Conservation (phyloP, 2,329 filamentous ascomycete genomes). For the Sphaceloma murrayae region DNA sequence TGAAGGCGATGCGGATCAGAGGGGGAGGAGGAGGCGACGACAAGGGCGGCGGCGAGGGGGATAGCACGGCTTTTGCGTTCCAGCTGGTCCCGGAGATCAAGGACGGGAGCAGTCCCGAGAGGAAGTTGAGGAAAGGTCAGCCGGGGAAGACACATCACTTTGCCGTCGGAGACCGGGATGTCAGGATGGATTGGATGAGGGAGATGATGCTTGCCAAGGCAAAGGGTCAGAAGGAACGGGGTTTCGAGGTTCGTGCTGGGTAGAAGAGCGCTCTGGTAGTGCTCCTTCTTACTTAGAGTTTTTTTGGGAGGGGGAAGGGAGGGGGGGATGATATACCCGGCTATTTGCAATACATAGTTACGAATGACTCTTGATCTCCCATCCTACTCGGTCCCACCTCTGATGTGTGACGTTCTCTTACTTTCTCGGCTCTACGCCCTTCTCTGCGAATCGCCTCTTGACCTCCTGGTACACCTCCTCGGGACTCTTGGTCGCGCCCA, state of each 20-base stretch:
- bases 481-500: conserved; percentile 60
- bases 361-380: background rate
- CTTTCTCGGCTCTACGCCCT: conserved; percentile 29
- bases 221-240: conserved; percentile 71
- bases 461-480: conserved; percentile 54
- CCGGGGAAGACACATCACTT: conserved; percentile 82
- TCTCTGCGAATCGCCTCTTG: conserved; percentile 37
- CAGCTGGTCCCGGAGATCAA: conserved; percentile 60
- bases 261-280: conserved; percentile 5
- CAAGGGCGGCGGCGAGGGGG: no score
- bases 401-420: background rate
- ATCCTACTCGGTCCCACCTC: background rate
- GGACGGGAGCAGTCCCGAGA: conserved; percentile 37
- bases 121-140: conserved; percentile 34
- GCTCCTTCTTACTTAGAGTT: no score
- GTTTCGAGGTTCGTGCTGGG: conserved; percentile 58
- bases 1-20: conserved; percentile 61
- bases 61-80: conserved; percentile 60
- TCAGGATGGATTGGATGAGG: conserved; percentile 95
- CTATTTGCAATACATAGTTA: no score
- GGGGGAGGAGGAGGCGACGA: conserved; percentile 42
- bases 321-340: no score
- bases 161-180: conserved; percentile 74
- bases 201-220: conserved; percentile 88
- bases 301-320: no score